Conservation (phyloP, 2,329 filamentous ascomycete genomes). For the Botrytis byssoidea region DNA sequence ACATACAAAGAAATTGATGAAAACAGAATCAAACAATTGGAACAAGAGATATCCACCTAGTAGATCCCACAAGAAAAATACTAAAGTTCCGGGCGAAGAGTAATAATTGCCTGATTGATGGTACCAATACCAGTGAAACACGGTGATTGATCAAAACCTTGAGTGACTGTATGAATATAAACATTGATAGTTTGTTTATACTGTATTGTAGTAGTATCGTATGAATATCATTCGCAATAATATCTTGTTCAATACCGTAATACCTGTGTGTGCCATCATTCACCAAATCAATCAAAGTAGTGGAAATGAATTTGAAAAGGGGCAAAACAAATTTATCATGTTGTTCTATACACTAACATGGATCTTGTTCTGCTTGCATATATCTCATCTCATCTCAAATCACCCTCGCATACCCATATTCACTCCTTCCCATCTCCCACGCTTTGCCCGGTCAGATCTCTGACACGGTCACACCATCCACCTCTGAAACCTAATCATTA, state of each 20-base stretch:
- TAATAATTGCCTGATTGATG: background rate
- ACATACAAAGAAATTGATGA: background rate
- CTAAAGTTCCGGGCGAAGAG: background rate
- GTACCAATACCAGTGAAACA: background rate
- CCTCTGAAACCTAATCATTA: conserved; percentile 20
- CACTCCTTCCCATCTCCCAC: background rate
- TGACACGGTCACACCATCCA: background rate
- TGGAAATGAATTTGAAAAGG: background rate
- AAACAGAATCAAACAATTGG: background rate
- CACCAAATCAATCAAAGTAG: background rate
- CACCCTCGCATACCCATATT: background rate
- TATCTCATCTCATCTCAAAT: conserved; percentile 11
- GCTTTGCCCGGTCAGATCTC: background rate
- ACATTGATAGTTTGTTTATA: background rate
- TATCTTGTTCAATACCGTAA: background rate
- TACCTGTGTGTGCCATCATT: background rate
- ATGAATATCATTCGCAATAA: background rate
- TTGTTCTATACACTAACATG: conserved; percentile 17
- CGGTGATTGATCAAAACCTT: background rate
- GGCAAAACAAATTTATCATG: conserved; percentile 11
- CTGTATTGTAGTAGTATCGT: background rate
- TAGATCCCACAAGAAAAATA: background rate
- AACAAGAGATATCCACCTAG: background rate
- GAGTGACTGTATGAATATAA: background rate
- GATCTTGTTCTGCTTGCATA: conserved; percentile 12